Evolutionary conservation across 805 yeast genomes (phyloP).

Genomic region (Monosporozyma solicola): DNA sequence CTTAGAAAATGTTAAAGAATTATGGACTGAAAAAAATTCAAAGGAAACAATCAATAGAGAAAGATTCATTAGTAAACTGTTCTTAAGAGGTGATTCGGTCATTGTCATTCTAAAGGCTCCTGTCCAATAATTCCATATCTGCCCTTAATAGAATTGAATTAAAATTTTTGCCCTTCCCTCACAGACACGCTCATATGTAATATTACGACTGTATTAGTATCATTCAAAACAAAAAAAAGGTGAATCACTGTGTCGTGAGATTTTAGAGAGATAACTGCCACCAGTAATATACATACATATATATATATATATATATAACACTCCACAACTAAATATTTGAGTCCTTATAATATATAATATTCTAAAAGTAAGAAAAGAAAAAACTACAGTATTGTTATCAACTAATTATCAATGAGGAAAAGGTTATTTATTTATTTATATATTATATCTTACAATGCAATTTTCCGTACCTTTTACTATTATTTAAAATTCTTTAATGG

Average conservation of each 20-base stretch:
- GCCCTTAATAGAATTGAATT: no score
- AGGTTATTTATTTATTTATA: not conserved
- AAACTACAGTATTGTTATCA: not conserved
- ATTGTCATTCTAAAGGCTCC: slow-evolving; percentile 62
- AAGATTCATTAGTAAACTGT: slow-evolving; percentile 80
- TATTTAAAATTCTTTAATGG: slow-evolving; percentile 53
- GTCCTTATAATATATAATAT: not conserved
- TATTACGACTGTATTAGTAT: not conserved
- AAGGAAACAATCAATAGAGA: slow-evolving; percentile 53
- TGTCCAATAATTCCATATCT: not conserved
- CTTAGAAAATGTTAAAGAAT: slow-evolving; percentile 82
- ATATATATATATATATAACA: not conserved
- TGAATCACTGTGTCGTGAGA: no score
- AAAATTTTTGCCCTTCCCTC: not conserved
- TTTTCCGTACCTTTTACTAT: not conserved
- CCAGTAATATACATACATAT: not conserved
- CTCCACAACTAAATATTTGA: not conserved
- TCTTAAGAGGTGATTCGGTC: slow-evolving; percentile 91
- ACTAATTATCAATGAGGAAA: not conserved
- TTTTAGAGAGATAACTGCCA: no score
- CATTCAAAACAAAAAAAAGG: not conserved
- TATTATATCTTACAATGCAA: not conserved
- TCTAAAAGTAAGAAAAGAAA: not conserved
- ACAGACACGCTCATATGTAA: no score
- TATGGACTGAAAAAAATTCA: slow-evolving; percentile 63